Evolutionary conservation across 768 basidiomycete genomes (phyloP), one percentile per base, ranked within the genome.

Genomic region (Podaxis sp.): DNA sequence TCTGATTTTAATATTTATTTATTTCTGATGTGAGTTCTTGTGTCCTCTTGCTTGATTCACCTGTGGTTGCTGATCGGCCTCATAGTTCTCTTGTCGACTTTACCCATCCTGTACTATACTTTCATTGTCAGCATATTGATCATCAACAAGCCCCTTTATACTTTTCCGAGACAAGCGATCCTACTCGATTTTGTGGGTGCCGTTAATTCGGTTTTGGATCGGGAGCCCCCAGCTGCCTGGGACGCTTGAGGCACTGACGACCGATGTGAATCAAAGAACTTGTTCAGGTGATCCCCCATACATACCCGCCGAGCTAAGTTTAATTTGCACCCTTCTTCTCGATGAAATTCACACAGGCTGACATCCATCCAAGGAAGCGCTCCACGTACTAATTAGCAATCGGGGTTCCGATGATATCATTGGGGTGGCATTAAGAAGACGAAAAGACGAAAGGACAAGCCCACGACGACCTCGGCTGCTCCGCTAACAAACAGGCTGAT

Each of bases 1-100:
- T 70, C 70, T 51, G 79, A 82, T 5, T 69, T 70, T 50, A 78
- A 82, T 63, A 50, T 64, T 67, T 6, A 65, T 64, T 14, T 57
- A 65, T 64, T 14, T 57, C n/a, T 42, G 23, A 14, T 51, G 44
- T 56, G 47, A 48, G 21, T 32, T 9, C 32, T 32, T 23, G 47
- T 16, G 5, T 16, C 18, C 16, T 25, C 47, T 48, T 11, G 10
- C 47, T 32, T 32, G 23, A 11, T 4, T 18, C 47, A 11, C 18
- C 11, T 5, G 10, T 16, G 5, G 28, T 16, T 25, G 21, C 27
- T 52, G n/a, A 52, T 16, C n/a, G 27, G 50, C 10, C 18, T n/a
- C 32, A 0, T 52, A 52, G 50, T 36, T 32, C 28, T 52, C 18
- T 37, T 53, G 52, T 46, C 16, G 13, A 42, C 14, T 42, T 48